Evolutionary conservation across 2,329 filamentous ascomycete genomes (phyloP), one percentile per base, ranked within the genome.

Genomic region (Hypoxylon sp.): DNA sequence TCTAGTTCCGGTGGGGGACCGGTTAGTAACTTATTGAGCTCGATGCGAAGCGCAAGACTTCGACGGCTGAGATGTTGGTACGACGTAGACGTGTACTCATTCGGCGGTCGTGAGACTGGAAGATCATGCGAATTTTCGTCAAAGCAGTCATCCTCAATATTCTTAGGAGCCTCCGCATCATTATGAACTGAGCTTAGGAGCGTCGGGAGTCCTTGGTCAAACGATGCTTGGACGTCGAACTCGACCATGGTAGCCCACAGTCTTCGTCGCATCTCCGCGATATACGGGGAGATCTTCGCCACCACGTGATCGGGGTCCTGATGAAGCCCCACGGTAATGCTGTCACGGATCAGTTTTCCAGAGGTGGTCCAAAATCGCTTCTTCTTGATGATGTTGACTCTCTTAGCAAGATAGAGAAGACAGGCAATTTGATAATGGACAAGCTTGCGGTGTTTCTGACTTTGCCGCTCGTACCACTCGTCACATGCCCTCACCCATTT

Each of bases 311-410:
- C 83, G 2, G 86, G 85, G 71, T 89, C 87, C 16, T 84, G 83
- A 70, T 89, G 87, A 48, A 89, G 78, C 14, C 86, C 86, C 28
- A 88, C 83, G 1, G 83, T 83, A 61, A 89, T 84, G 57, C 84
- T 85, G 53, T 88, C 84, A 49, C 86, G 85, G 12, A 87, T 82
- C 59, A 89, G 78, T 4, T 82, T 80, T 0, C 86, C 85, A 0
- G 86, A 80, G 38, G 82, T 80, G 14, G 84, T 86, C 86, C 86
- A 89, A 75, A 87, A 88, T 11, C 85, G 81, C 80, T 89, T 89
- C 81, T 89, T 89, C 79, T 88, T 87, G 68, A 89, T 83, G 1
- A 84, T 85, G 75, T 89, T 89, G 67, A 88, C 83, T 28, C 85
- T 80, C 79, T 88, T 89, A 44, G 84, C 85, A 1, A 89, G 81